Conservation (phyloP, 129 eudicot species). For the Ambrosia artemisiifolia region DNA sequence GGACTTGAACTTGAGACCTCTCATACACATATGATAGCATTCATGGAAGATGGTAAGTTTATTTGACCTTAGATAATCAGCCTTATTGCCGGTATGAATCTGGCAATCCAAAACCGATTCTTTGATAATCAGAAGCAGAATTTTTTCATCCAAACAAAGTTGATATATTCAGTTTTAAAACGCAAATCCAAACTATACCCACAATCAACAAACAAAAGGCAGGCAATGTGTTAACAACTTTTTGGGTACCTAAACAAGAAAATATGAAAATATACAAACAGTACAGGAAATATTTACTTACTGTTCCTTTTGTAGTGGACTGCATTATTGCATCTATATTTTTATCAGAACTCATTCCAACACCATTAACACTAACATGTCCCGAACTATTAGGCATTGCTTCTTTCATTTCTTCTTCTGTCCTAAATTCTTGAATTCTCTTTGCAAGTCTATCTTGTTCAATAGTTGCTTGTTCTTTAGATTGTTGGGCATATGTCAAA, state of each 20-base stretch:
- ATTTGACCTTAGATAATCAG: not conserved
- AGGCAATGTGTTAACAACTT: not conserved
- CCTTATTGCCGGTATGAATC: not conserved
- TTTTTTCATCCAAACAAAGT: not conserved
- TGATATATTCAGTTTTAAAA: not conserved
- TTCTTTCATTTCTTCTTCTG: slow-evolving; percentile 65
- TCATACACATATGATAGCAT: not conserved
- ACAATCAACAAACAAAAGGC: not conserved
- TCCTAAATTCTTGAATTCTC: slow-evolving; percentile 93
- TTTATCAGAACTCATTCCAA: slow-evolving; percentile 66
- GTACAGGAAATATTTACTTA: slow-evolving; percentile 23
- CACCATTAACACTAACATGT: slow-evolving; percentile 48
- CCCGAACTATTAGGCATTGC: slow-evolving; percentile 51
- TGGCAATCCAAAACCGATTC: not conserved
- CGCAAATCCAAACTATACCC: not conserved
- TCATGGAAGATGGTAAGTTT: not conserved
- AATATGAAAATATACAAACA: not conserved
- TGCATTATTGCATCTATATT: slow-evolving; percentile 75
- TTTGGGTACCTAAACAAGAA: not conserved
- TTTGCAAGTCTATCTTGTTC: slow-evolving; percentile 93
- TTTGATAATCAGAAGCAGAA: not conserved
- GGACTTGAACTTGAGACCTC: not conserved
- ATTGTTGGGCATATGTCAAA: slow-evolving; percentile 93
- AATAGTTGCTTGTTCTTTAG: slow-evolving; percentile 71
- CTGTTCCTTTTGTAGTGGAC: slow-evolving; percentile 76